Base-by-base conservation (phyloP, 768 basidiomycete species). In the Termitomyces sp. region DNA sequence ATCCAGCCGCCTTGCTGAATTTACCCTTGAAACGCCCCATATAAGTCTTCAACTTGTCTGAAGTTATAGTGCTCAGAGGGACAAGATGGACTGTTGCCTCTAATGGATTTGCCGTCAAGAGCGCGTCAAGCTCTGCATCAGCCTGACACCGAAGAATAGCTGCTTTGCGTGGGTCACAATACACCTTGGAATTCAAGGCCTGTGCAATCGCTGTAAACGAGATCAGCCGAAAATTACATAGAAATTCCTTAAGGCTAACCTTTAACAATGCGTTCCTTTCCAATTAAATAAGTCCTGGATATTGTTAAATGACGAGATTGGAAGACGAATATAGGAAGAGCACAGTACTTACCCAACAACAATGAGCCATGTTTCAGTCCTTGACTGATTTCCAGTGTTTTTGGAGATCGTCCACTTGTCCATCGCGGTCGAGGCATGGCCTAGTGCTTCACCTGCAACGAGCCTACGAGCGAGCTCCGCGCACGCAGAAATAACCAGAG, bases 201-300 rank as follows among this genome's bases (percentile, higher is more conserved):
- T 85, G 80, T 0, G 97, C 97, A 28, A 98, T 86, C 1, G 91
- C 96, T 94, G 63, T 13, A 20, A 14, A 33, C 26, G 7, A 46
- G 30, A 58, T 63, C 36, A 58, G 20, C 51, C 30, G 59, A 56
- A 50, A 14, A 28, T 3, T 14, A 4, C 35, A 26, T 54, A 40
- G 16, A n/a, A 58, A 58, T 43, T 32, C 41, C 28, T 7, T 38
- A 60, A 35, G 52, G 30, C 12, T 28, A 32, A 92, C 93, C 94
- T 82, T 98, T 97, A 43, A 97, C 95, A 43, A 98, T 90, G 26
- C 97, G 86, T 71, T 99, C 97, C 71, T 99, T 99, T 43, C 97
- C 97, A 51, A 98, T 93, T 0, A 93, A 93, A 72, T 99, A 99
- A 0, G 97, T 98, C 10, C 94, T 93, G 60, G 30, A 43, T 40